Base-by-base conservation (phyloP, 2,329 filamentous ascomycete genomes). In the Fusarium foetens region DNA sequence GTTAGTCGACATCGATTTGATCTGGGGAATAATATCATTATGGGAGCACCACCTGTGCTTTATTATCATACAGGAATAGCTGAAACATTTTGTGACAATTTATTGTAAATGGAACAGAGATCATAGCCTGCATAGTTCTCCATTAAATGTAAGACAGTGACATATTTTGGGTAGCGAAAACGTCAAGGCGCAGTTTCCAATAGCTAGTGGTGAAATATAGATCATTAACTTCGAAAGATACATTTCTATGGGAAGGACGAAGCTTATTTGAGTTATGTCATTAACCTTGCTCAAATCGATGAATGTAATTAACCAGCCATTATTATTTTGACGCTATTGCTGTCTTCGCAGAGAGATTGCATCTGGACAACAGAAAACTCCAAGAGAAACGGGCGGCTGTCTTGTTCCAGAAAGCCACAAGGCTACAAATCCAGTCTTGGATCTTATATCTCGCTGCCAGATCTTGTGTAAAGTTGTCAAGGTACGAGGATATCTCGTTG, bases 381-480 rank as follows among this genome's bases (percentile, higher is more conserved):
- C 21, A n/a, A 9, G 21, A 17, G 9, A 8, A 16, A 11, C 2
- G 4, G 19, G 1, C 1, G 19, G 6, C 21, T 3, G 7, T 8
- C 9, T 31, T 48, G 10, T 12, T 31, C 7, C 14, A 31, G 21
- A 31, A n/a, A 27, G 3, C 5, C 14, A 31, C 0, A 12, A 12
- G 3, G 6, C 12, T 31, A 2, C 21, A 3, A 9, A 6, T 14
- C 19, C 5, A 14, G 12, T 46, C 9, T 4, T 3, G 2, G 10
- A 8, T 8, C 10, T 2, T 4, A 3, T 4, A 23, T 17, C 8
- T 12, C 1, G 7, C 27, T 31, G 14, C 27, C 21, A 17, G 3
- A 21, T n/a, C 14, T 31, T 8, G 3, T n/a, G 14, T 4, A 16
- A n/a, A 11, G 19, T n/a, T 29, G 13, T 25, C 11, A 25, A 13